These are phyloP conservation scores for Entonaema liquescens DNA, from an alignment of 495 filamentous ascomycete genomes.

Conservation along the genomic window DNA sequence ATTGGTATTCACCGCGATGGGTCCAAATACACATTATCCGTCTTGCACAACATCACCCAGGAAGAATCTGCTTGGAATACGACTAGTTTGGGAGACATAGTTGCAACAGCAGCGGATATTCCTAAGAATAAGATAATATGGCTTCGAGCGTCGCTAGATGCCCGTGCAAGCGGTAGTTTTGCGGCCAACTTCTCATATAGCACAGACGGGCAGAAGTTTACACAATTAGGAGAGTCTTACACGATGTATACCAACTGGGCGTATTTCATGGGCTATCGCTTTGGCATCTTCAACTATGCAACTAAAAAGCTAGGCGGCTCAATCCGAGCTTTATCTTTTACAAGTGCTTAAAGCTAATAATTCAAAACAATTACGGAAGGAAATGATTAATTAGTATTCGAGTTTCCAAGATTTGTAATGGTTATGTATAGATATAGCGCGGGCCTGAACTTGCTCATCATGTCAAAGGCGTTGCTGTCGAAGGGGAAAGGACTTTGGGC, in stretches of 20 bases:
- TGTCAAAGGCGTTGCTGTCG: too few relatives aligned
- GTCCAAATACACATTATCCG: slow-evolving; percentile 30
- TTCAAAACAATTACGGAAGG: background rate
- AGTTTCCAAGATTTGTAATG: background rate
- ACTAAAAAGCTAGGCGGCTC: slow-evolving; percentile 60
- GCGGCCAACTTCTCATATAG: slow-evolving; percentile 61
- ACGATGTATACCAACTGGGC: slow-evolving; percentile 56
- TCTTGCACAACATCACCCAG: slow-evolving; percentile 35
- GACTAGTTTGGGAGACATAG: slow-evolving; percentile 48
- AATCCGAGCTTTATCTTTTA: background rate
- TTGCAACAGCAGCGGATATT: slow-evolving; percentile 42
- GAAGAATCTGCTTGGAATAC: slow-evolving; percentile 54
- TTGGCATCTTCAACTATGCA: slow-evolving; percentile 66
- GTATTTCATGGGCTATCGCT: slow-evolving; percentile 66
- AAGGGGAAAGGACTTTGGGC: too few relatives aligned
- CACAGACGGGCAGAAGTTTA: slow-evolving; percentile 57
- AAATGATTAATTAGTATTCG: background rate
- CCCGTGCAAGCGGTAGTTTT: slow-evolving; percentile 19
- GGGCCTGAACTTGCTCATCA: background rate
- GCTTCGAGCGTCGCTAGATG: slow-evolving; percentile 47
- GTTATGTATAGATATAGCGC: too few relatives aligned
- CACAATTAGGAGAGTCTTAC: slow-evolving; percentile 51
- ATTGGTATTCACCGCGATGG: slow-evolving; percentile 56
- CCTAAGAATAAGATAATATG: slow-evolving; percentile 46
- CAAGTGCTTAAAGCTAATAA: background rate